Evolutionary conservation across 495 filamentous ascomycete genomes (phyloP).

Genomic region (Penicillium taxi): DNA sequence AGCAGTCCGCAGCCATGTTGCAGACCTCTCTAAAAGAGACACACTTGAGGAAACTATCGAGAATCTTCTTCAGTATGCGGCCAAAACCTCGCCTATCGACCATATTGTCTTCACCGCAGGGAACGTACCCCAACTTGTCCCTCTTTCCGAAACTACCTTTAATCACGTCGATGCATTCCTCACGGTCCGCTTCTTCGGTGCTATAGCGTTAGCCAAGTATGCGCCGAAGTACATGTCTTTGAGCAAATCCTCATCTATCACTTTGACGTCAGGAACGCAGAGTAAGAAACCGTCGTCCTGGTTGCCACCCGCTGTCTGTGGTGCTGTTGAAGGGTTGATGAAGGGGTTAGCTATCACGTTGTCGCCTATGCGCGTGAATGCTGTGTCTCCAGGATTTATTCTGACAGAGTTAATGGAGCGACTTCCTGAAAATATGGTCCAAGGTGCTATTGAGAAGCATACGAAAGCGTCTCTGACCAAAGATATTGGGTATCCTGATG

Average conservation of each 20-base stretch:
- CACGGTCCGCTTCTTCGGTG: slow-evolving; percentile 46
- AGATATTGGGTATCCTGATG: slow-evolving; percentile 42
- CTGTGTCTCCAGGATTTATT: slow-evolving; percentile 48
- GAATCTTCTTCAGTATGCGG: slow-evolving; percentile 33
- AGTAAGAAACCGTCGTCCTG: slow-evolving; percentile 36
- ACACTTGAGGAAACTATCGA: slow-evolving; percentile 40
- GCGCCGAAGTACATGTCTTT: slow-evolving; percentile 35
- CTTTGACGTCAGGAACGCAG: slow-evolving; percentile 45
- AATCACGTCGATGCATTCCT: slow-evolving; percentile 28
- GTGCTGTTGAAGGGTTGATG: slow-evolving; percentile 34
- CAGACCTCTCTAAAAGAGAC: slow-evolving; percentile 40
- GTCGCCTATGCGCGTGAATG: slow-evolving; percentile 52
- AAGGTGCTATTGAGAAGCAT: slow-evolving; percentile 16
- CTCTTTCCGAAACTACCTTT: slow-evolving; percentile 31
- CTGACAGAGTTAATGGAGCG: slow-evolving; percentile 43
- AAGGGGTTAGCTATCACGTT: slow-evolving; percentile 50
- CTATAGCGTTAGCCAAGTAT: slow-evolving; percentile 47
- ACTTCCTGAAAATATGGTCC: slow-evolving; percentile 17
- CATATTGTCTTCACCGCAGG: slow-evolving; percentile 59
- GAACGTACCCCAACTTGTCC: slow-evolving; percentile 28
- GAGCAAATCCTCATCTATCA: slow-evolving; percentile 37
- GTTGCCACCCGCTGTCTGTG: slow-evolving; percentile 34
- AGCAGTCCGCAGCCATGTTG: slow-evolving; percentile 29
- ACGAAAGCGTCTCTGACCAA: slow-evolving; percentile 31
- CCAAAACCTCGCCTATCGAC: slow-evolving; percentile 34